Percentiles rank a stretch among this genome's conserved stretches.
Conservation (phyloP, 352 stramenopile genomes). For the Phytophthora pinifolia region DNA sequence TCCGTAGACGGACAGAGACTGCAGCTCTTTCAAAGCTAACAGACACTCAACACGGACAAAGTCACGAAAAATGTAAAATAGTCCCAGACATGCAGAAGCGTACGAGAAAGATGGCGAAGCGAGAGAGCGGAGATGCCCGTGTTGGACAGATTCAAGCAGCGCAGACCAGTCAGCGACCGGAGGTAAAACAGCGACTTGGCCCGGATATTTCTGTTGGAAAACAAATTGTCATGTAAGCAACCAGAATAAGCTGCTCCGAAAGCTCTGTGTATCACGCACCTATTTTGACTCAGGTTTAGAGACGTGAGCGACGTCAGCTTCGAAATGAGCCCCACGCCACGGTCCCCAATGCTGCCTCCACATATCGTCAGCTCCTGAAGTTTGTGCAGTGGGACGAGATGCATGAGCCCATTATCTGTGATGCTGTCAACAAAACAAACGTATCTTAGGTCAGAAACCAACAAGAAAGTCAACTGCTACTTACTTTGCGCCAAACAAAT, state of each 20-base stretch:
- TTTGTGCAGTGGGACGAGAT: slow-evolving; percentile 49
- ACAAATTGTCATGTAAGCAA: not conserved
- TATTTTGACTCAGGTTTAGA: slow-evolving; percentile 86
- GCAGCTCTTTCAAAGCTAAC: slow-evolving; percentile 59
- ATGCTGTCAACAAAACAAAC: slow-evolving; percentile 37
- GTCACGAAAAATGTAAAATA: too few species aligned
- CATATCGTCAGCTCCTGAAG: slow-evolving; percentile 71
- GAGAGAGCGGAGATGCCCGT: slow-evolving; percentile 67
- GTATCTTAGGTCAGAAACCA: slow-evolving; percentile 3
- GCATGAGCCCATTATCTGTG: slow-evolving; percentile 67
- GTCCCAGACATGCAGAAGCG: slow-evolving; percentile 12
- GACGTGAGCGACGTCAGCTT: slow-evolving; percentile 69
- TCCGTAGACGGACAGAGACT: slow-evolving; percentile 59
- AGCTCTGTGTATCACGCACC: slow-evolving; percentile 20
- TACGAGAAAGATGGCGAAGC: slow-evolving; percentile 72
- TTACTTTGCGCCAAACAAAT: slow-evolving; percentile 80
- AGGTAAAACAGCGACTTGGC: slow-evolving; percentile 66
- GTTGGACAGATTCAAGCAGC: slow-evolving; percentile 77
- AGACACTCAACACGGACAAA: too few species aligned
- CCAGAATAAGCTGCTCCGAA: not conserved
- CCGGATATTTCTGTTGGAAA: slow-evolving; percentile 61
- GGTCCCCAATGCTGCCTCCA: slow-evolving; percentile 64
- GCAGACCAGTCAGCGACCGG: slow-evolving; percentile 54
- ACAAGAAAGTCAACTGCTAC: slow-evolving; percentile 2
- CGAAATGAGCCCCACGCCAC: slow-evolving; percentile 72